Evolutionary conservation across 495 filamentous ascomycete species (phyloP).

Genomic region (Penicillium salamii): DNA sequence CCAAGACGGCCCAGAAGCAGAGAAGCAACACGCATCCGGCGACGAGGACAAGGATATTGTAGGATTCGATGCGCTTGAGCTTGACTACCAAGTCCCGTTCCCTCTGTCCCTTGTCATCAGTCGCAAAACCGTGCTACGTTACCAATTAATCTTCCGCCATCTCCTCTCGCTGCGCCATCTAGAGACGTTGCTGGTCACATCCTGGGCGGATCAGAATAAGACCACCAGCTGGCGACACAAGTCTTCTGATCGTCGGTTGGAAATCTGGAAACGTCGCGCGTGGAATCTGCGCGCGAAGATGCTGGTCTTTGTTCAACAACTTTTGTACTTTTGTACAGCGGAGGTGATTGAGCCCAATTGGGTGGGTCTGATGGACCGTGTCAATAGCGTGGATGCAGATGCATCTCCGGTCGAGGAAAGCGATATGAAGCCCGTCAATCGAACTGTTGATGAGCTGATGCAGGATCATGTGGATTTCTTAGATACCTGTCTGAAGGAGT

Average conservation of each 20-base stretch:
- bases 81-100: slow-evolving; percentile 93
- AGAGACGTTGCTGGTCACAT: slow-evolving; percentile 75
- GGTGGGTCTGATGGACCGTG: slow-evolving; percentile 81
- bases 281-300: slow-evolving; percentile 92
- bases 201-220: slow-evolving; percentile 88
- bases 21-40: slow-evolving; percentile 51
- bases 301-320: slow-evolving; percentile 94
- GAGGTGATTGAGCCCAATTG: slow-evolving; percentile 99
- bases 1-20: slow-evolving; percentile 67
- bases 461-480: slow-evolving; percentile 98
- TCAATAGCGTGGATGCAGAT: slow-evolving; percentile 61
- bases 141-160: slow-evolving; percentile 94
- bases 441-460: slow-evolving; percentile 97
- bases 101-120: slow-evolving; percentile 96
- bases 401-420: slow-evolving; percentile 48
- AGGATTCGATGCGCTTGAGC: slow-evolving; percentile 86
- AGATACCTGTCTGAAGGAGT: slow-evolving; percentile 96
- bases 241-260: slow-evolving; percentile 67
- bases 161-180: slow-evolving; percentile 84
- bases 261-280: slow-evolving; percentile 88
- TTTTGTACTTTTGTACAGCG: slow-evolving; percentile 92
- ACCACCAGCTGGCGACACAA: slow-evolving; percentile 80
- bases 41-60: slow-evolving; percentile 83
- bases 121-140: slow-evolving; percentile 90
- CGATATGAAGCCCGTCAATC: slow-evolving; percentile 54